Percentiles rank a stretch among this genome's conserved stretches.
These are phyloP conservation scores for Epichloe gansuensis DNA, from an alignment of 2,329 filamentous ascomycete genomes.

Conservation along the genomic window DNA sequence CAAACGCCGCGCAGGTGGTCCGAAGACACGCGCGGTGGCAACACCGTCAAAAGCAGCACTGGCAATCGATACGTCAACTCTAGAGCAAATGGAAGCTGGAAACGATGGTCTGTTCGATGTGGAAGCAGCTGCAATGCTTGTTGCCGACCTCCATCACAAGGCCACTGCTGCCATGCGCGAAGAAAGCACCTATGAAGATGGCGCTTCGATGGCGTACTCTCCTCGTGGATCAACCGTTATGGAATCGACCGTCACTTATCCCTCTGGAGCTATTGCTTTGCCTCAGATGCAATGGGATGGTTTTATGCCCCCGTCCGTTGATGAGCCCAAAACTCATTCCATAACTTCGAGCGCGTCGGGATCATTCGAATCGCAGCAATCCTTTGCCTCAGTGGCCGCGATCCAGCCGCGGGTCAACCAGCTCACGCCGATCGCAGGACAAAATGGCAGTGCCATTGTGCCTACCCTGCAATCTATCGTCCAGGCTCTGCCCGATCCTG, in stretches of 20 bases:
- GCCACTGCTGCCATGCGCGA: constrained; percentile 58
- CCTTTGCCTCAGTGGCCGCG: constrained; percentile 46
- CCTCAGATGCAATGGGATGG: constrained; percentile 87
- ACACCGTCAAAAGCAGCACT: constrained; percentile 65
- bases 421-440: constrained; percentile 56
- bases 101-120: constrained; percentile 88
- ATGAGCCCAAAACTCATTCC: constrained; percentile 64
- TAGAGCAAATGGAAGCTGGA: constrained; percentile 87
- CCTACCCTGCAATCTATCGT: constrained; percentile 60
- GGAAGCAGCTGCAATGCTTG: constrained; percentile 95
- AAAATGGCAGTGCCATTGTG: constrained; percentile 45
- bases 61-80: constrained; percentile 66
- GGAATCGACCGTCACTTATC: constrained; percentile 65
- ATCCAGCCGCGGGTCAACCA: constrained; percentile 46
- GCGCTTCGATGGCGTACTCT: constrained; percentile 56
- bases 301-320: constrained; percentile 59
- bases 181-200: constrained; percentile 42
- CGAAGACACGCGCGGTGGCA: constrained; percentile 51
- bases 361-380: constrained; percentile 55
- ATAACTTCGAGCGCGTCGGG: constrained; percentile 51
- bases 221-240: constrained; percentile 59
- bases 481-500: constrained; percentile 56
- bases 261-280: constrained; percentile 65
- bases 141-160: constrained; percentile 96
- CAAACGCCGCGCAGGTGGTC: constrained; percentile 63